Conservation (phyloP, 192 early-diverging fungal species). For the Rhizophlyctis rosea region DNA sequence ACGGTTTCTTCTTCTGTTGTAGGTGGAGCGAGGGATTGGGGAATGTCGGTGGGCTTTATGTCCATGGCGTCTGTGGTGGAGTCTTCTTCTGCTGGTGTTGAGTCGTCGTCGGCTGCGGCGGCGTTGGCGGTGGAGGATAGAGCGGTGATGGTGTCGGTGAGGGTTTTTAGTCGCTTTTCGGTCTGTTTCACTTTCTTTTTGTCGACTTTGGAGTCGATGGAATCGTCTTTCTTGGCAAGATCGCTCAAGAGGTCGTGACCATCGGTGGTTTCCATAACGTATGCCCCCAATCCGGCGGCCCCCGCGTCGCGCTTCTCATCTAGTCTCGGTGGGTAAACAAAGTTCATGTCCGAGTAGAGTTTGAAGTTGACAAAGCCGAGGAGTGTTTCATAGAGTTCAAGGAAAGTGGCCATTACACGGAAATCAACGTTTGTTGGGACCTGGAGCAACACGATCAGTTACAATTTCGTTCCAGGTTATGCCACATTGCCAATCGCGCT, state of each 20-base stretch:
- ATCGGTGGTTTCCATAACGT: slow-evolving; percentile 58
- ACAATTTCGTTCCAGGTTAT: too few species aligned
- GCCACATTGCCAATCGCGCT: not conserved
- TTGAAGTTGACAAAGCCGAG: slow-evolving; percentile 93
- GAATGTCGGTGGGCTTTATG: slow-evolving; percentile 15
- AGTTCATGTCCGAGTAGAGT: slow-evolving; percentile 82
- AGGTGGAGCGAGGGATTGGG: slow-evolving; percentile 31
- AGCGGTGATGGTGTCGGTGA: slow-evolving; percentile 12
- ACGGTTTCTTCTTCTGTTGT: slow-evolving; percentile 29
- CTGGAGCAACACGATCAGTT: slow-evolving; percentile 22
- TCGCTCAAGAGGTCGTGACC: slow-evolving; percentile 34
- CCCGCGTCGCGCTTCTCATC: slow-evolving; percentile 60
- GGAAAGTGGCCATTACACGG: slow-evolving; percentile 93
- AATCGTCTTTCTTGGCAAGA: slow-evolving; percentile 12
- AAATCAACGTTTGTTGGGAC: slow-evolving; percentile 93
- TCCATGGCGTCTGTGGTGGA: slow-evolving; percentile 26
- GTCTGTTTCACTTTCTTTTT: slow-evolving; percentile 50
- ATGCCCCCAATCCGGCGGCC: slow-evolving; percentile 64
- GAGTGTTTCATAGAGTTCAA: slow-evolving; percentile 92
- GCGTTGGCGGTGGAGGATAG: slow-evolving; percentile 7
- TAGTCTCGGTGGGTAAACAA: slow-evolving; percentile 88
- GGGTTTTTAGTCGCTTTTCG: slow-evolving; percentile 32
- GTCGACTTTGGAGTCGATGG: slow-evolving; percentile 11
- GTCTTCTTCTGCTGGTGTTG: slow-evolving; percentile 20
- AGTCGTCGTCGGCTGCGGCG: slow-evolving; percentile 11